These are phyloP conservation scores for Nemophila menziesii DNA, from an alignment of 257 asterid genomes.

Conservation along the genomic window DNA sequence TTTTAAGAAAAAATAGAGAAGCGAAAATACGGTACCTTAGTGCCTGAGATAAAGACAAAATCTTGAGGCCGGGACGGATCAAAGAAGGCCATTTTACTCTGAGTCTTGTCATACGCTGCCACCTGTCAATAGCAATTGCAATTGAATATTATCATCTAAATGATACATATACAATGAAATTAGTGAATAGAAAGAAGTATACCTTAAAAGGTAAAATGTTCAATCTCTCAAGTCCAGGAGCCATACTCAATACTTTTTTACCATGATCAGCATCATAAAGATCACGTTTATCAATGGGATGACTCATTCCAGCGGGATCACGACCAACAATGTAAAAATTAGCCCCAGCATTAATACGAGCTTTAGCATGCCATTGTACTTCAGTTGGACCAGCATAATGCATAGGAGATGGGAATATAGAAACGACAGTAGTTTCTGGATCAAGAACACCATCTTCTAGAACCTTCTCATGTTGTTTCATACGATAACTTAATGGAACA, in stretches of 20 bases:
- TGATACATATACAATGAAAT: neutral
- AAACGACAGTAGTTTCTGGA: constrained; percentile 84
- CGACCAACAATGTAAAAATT: constrained; percentile 87
- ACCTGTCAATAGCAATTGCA: constrained; percentile 49
- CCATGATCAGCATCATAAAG: constrained; percentile 97
- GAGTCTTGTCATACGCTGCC: constrained; percentile 90
- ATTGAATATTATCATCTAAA: neutral
- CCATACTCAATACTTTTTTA: constrained; percentile 91
- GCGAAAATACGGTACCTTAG: constrained; percentile 47
- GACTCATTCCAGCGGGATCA: constrained; percentile 96
- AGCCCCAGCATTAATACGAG: constrained; percentile 93
- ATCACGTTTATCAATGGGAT: constrained; percentile 79
- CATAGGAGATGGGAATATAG: constrained; percentile 97
- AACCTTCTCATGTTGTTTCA: constrained; percentile 98
- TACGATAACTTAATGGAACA: constrained; percentile 85
- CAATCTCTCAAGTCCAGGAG: constrained; percentile 83
- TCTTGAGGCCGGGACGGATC: constrained; percentile 88
- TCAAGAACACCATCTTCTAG: constrained; percentile 89
- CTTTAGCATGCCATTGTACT: constrained; percentile 98
- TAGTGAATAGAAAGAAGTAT: neutral
- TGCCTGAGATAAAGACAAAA: constrained; percentile 87
- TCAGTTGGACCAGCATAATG: constrained; percentile 97
- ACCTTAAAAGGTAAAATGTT: constrained; percentile 92
- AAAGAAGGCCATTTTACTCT: constrained; percentile 82
- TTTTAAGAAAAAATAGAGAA: neutral